Conservation (phyloP, 2,329 filamentous ascomycete genomes). For the Ascochyta clinopodiicola region DNA sequence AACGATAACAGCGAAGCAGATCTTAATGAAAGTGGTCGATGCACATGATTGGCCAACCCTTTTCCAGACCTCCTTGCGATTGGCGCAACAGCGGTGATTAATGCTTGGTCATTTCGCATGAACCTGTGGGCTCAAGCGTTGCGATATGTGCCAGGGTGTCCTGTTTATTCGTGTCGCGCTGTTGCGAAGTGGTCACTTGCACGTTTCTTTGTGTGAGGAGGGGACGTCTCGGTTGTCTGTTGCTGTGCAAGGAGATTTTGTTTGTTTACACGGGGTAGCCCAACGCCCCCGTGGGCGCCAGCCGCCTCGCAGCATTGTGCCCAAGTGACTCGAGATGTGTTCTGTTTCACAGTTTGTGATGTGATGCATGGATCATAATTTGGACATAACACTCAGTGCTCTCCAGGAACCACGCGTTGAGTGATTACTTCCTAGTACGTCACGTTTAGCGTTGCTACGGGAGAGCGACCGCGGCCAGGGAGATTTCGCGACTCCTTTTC, state of each 20-base stretch:
- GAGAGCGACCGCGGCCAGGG: conserved; percentile 5
- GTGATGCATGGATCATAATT: conserved; percentile 18
- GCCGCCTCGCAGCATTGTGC: background rate
- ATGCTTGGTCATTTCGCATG: conserved; percentile 11
- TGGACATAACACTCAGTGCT: background rate
- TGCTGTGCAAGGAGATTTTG: conserved; percentile 6
- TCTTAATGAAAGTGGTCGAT: conserved; percentile 7
- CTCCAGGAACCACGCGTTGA: conserved; percentile 8
- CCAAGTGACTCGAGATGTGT: conserved; percentile 2
- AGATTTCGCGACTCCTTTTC: conserved; percentile 8
- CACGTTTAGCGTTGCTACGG: conserved; percentile 12
- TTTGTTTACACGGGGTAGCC: conserved; percentile 8
- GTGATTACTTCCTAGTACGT: conserved; percentile 14
- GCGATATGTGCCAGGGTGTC: conserved; percentile 19
- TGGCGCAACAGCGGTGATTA: conserved; percentile 15
- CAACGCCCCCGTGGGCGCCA: background rate
- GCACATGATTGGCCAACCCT: conserved; percentile 7
- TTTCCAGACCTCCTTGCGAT: background rate
- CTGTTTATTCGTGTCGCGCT: background rate
- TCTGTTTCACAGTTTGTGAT: conserved; percentile 11
- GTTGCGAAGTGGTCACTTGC: background rate
- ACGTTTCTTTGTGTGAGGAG: conserved; percentile 7
- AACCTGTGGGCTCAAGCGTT: conserved; percentile 21
- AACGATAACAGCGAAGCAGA: conserved; percentile 11
- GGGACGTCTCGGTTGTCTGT: background rate